Conservation (phyloP, 2,329 filamentous ascomycete genomes). For the Pyricularia pennisetigena region DNA sequence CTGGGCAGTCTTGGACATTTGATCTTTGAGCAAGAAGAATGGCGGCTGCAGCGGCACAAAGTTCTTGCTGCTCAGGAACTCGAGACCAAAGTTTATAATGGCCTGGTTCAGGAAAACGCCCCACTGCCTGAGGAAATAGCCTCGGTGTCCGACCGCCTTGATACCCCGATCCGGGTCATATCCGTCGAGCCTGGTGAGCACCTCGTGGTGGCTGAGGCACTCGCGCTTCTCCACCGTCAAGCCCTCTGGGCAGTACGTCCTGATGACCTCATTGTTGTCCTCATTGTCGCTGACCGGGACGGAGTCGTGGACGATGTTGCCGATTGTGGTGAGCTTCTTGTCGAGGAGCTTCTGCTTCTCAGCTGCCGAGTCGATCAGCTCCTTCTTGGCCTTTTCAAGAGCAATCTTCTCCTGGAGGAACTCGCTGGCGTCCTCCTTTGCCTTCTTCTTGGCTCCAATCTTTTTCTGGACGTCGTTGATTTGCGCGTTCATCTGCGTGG, state of each 20-base stretch:
- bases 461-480: slow-evolving; percentile 86
- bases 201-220: slow-evolving; percentile 86
- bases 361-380: slow-evolving; percentile 60
- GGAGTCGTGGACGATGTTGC: slow-evolving; percentile 83
- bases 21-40: slow-evolving; percentile 88
- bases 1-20: slow-evolving; percentile 98
- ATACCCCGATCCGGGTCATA: slow-evolving; percentile 89
- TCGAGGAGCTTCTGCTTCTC: slow-evolving; percentile 68
- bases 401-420: slow-evolving; percentile 29
- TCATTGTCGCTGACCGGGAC: slow-evolving; percentile 79
- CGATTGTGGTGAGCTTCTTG: slow-evolving; percentile 73
- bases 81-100: slow-evolving; percentile 86
- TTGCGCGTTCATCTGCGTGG: slow-evolving; percentile 67
- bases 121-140: slow-evolving; percentile 85
- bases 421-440: slow-evolving; percentile 63
- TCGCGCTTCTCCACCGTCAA: slow-evolving; percentile 62
- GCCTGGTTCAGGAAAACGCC: slow-evolving; percentile 55
- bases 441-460: slow-evolving; percentile 88
- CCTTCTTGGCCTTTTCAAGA: slow-evolving; percentile 75
- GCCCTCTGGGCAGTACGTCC: slow-evolving; percentile 73
- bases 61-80: slow-evolving; percentile 74
- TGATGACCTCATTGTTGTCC: slow-evolving; percentile 72
- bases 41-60: slow-evolving; percentile 80
- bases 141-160: slow-evolving; percentile 89
- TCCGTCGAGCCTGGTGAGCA: slow-evolving; percentile 76